Percentiles rank a stretch among this genome's conserved stretches.
These are phyloP conservation scores for Cicer arietinum DNA, from an alignment of 306 rosid genomes.

Conservation along the genomic window DNA sequence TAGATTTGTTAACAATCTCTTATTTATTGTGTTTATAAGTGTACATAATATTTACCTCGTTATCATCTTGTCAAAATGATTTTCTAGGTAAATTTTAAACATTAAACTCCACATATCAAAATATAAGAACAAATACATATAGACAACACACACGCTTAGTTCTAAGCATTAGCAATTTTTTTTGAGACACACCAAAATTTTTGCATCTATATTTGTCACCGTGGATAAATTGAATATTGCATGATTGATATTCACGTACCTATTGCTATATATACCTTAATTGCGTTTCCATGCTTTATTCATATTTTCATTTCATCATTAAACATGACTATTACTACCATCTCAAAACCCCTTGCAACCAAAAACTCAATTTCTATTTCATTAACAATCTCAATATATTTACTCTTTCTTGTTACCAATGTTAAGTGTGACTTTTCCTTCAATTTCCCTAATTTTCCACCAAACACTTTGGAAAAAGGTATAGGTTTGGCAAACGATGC, in stretches of 20 bases:
- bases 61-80: background rate
- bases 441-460: constrained; percentile 14
- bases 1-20: background rate
- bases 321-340: background rate
- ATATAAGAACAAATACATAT: background rate
- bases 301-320: constrained; percentile 12
- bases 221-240: background rate
- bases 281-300: background rate
- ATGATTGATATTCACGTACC: constrained; percentile 11
- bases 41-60: background rate
- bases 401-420: constrained; percentile 6
- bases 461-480: background rate
- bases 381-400: background rate
- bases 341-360: background rate
- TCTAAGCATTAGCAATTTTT: constrained; percentile 3
- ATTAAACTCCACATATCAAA: background rate
- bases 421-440: constrained; percentile 32
- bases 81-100: background rate
- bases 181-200: background rate
- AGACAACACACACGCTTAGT: constrained; percentile 6
- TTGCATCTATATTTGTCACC: background rate
- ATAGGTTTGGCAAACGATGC: constrained; percentile 2
- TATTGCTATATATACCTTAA: background rate
- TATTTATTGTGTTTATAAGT: background rate
- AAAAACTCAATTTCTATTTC: background rate